Conservation (phyloP, 208 protist species). For the Balamuthia mandrillaris region DNA sequence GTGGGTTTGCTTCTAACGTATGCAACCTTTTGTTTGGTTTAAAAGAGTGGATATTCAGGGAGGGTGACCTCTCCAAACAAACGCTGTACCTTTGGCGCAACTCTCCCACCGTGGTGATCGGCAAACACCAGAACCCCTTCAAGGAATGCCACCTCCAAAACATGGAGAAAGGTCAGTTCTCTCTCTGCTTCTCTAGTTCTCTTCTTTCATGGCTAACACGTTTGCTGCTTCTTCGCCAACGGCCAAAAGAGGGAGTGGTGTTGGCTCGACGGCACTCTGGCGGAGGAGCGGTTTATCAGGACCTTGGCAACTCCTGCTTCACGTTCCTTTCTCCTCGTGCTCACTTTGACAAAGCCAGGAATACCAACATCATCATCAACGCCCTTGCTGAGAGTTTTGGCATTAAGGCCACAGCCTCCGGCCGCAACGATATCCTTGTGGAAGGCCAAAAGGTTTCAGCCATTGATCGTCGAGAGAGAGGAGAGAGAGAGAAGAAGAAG, state of each 20-base stretch:
- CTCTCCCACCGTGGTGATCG: conserved; percentile 2
- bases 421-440: conserved; percentile 31
- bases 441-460: conserved; percentile 15
- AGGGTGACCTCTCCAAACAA: conserved; percentile 19
- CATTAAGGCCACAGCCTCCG: conserved; percentile 1
- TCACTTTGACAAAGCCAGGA: background rate
- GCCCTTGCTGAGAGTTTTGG: background rate
- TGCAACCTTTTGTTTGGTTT: too few relatives aligned
- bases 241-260: conserved; percentile 25
- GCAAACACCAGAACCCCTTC: conserved; percentile 26
- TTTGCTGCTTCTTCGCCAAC: too few relatives aligned
- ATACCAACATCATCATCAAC: conserved; percentile 18
- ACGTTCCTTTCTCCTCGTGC: conserved; percentile 7
- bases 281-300: conserved; percentile 38
- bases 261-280: conserved; percentile 16
- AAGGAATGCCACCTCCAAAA: conserved; percentile 14
- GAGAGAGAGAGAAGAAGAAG: too few relatives aligned
- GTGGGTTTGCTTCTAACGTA: too few relatives aligned
- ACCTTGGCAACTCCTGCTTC: conserved; percentile 34
- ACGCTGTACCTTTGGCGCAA: conserved; percentile 42
- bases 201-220: too few relatives aligned
- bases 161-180: conserved; percentile 31
- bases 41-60: conserved; percentile 33
- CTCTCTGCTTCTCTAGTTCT: too few relatives aligned
- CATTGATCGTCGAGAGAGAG: too few relatives aligned